These are phyloP conservation scores for Dorcoceras hygrometricum DNA, from an alignment of 257 asterid genomes.

Conservation along the genomic window DNA sequence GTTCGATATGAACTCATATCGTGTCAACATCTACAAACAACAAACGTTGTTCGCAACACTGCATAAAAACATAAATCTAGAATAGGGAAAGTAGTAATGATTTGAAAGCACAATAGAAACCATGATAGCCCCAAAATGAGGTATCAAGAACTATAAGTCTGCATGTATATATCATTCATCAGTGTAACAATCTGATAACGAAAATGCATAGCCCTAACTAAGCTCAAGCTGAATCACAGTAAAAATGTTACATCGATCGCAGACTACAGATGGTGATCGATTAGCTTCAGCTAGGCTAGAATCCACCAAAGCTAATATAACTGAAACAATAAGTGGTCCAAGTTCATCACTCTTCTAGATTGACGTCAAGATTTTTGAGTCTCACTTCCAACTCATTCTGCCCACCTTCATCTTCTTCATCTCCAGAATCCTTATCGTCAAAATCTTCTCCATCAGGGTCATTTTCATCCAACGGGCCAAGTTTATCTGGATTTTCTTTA, in stretches of 20 bases:
- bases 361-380: conserved; percentile 69
- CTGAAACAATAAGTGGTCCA: conserved; percentile 25
- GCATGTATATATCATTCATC: conserved; percentile 16
- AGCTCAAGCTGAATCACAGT: conserved; percentile 24
- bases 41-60: no score
- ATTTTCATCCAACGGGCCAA: conserved; percentile 83
- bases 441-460: conserved; percentile 81
- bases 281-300: conserved; percentile 23
- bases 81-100: conserved; percentile 6
- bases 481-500: conserved; percentile 59
- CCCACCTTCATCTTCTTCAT: conserved; percentile 49
- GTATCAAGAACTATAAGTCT: conserved; percentile 27
- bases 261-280: conserved; percentile 24
- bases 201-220: conserved; percentile 31
- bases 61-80: no score
- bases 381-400: conserved; percentile 65
- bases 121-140: conserved; percentile 34
- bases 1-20: no score
- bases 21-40: no score
- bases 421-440: conserved; percentile 62
- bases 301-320: conserved; percentile 17
- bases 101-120: not conserved
- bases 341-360: conserved; percentile 35
- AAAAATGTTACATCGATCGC: conserved; percentile 29
- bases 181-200: conserved; percentile 22